These are phyloP conservation scores for Anthracocystis panici-leucophaei DNA, from an alignment of 1,284 basidiomycete genomes.

Conservation along the genomic window DNA sequence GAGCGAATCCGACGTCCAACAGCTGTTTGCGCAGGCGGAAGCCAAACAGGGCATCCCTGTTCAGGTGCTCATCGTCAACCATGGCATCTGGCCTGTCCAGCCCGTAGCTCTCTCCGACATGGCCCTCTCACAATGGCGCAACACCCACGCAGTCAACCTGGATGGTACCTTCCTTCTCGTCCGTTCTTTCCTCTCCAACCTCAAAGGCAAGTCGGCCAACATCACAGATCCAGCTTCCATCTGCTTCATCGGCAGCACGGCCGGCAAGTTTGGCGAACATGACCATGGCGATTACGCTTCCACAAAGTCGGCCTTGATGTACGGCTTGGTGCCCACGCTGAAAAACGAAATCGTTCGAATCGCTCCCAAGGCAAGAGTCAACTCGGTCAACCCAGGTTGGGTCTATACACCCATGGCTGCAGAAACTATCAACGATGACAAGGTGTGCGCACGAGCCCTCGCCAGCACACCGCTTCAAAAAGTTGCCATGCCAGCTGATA, in stretches of 20 bases:
- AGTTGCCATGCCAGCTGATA: constrained; percentile 76
- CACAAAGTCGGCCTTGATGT: constrained; percentile 76
- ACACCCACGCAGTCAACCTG: constrained; percentile 76
- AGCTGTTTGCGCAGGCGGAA: constrained; percentile 63
- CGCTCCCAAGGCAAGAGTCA: constrained; percentile 79
- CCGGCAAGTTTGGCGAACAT: constrained; percentile 80
- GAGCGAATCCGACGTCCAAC: constrained; percentile 74
- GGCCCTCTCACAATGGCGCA: constrained; percentile 77
- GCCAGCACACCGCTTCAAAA: constrained; percentile 79
- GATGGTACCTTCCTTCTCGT: constrained; percentile 78
- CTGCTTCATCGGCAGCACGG: constrained; percentile 78
- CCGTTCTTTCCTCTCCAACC: constrained; percentile 74
- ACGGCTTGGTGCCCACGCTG: constrained; percentile 77
- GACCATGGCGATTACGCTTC: constrained; percentile 67
- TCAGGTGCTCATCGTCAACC: constrained; percentile 76
- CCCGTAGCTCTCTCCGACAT: constrained; percentile 75
- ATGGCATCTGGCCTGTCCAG: constrained; percentile 73
- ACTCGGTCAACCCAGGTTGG: constrained; percentile 80
- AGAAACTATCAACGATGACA: constrained; percentile 71
- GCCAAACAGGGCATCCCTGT: constrained; percentile 66
- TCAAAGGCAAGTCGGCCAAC: constrained; percentile 72
- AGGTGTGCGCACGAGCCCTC: constrained; percentile 71
- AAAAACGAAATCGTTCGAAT: constrained; percentile 85
- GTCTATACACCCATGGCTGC: constrained; percentile 76
- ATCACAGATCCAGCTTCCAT: constrained; percentile 75